phyloP scores from a whole-genome alignment of 2,329 filamentous ascomycete genomes.

The Penicillium sp. region DNA sequence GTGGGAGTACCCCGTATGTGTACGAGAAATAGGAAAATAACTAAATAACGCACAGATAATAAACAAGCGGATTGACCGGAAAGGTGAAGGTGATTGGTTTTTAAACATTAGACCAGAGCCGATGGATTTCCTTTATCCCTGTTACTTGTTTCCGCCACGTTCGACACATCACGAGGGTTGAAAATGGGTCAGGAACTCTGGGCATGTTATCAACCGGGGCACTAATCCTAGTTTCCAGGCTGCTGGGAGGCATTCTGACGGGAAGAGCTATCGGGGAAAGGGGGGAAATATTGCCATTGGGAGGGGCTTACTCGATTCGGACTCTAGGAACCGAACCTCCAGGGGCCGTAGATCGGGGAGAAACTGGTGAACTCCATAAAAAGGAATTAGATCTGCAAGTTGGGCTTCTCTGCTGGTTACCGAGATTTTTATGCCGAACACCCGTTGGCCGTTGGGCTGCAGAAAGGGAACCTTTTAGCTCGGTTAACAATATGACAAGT shows the following conservation, averaged over 20 bases:
- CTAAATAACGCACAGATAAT: slow-evolving; percentile 1
- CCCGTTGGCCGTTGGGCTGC: slow-evolving; percentile 20
- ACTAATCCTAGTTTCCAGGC: slow-evolving; percentile 14
- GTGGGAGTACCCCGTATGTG: not conserved
- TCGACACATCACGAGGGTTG: slow-evolving; percentile 31
- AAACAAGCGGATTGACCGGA: slow-evolving; percentile 10
- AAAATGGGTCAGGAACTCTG: slow-evolving; percentile 14
- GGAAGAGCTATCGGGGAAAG: slow-evolving; percentile 13
- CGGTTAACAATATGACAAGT: slow-evolving; percentile 16
- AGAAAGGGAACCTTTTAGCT: not conserved
- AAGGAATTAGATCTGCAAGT: slow-evolving; percentile 16
- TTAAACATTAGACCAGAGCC: not conserved
- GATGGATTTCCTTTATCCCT: slow-evolving; percentile 15
- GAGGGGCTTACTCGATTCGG: not conserved
- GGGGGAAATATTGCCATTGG: slow-evolving; percentile 17
- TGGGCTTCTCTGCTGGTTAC: slow-evolving; percentile 7
- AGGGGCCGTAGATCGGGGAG: slow-evolving; percentile 15
- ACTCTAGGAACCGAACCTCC: not conserved
- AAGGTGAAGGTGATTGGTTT: slow-evolving; percentile 18
- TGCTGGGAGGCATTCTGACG: slow-evolving; percentile 17
- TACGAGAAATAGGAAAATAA: slow-evolving; percentile 3
- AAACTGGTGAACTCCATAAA: slow-evolving; percentile 18
- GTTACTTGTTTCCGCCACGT: slow-evolving; percentile 31
- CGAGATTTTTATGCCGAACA: slow-evolving; percentile 15
- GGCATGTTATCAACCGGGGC: slow-evolving; percentile 17